Percentiles rank a stretch among this genome's conserved stretches.
phyloP scores from a whole-genome alignment of 2,329 filamentous ascomycete species.

The Aspergillus versicolor region DNA sequence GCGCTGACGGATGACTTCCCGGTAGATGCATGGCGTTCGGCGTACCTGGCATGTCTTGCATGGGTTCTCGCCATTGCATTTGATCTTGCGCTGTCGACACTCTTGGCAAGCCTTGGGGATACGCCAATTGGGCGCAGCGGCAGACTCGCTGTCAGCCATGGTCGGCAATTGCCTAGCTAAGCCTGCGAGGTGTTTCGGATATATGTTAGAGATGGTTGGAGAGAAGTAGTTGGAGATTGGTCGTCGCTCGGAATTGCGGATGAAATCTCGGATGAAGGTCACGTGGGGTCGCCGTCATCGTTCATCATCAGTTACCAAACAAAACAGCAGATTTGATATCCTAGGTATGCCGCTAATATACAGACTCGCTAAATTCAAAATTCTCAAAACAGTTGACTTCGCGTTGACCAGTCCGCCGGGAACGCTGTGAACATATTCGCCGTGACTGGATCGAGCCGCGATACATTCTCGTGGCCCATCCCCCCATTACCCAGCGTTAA shows the following conservation, averaged over 20 bases:
- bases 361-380: neutral
- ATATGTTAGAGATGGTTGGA: neutral
- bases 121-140: constrained; percentile 28
- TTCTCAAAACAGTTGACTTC: constrained; percentile 1
- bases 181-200: neutral
- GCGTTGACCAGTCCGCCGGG: constrained; percentile 1
- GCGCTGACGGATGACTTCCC: constrained; percentile 38
- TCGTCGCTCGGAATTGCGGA: too few species aligned
- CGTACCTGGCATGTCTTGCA: constrained; percentile 41
- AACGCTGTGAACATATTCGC: constrained; percentile 8
- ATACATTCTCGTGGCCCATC: neutral
- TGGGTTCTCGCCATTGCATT: constrained; percentile 40
- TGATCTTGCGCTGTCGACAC: constrained; percentile 43
- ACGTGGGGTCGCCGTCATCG: neutral
- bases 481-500: neutral
- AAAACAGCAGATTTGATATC: too few species aligned
- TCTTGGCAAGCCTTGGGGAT: constrained; percentile 43
- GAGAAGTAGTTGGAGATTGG: neutral
- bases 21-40: constrained; percentile 35
- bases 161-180: neutral
- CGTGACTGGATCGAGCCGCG: neutral
- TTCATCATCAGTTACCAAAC: neutral
- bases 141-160: constrained; percentile 27
- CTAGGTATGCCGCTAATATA: neutral
- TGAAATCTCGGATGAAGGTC: too few species aligned